Base-by-base conservation (phyloP, 225 moss, liverwort and hornwort genomes). In the Bryoerythrophyllum caledonicum region DNA sequence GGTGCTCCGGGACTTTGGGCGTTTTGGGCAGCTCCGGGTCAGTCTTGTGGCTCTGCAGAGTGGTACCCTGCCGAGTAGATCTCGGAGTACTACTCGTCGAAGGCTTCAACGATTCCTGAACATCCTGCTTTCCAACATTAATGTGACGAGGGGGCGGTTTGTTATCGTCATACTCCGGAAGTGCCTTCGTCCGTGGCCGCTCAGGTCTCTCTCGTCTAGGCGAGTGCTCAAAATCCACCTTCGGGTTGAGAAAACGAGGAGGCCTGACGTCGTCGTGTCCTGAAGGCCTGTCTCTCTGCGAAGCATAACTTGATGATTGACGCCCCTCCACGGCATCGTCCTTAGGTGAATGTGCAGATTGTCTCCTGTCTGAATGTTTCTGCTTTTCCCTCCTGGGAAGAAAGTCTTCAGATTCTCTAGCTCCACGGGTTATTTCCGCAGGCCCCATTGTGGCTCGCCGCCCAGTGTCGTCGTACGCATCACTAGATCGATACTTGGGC, bases 381-480 rank as follows among this genome's bases (percentile, higher is more conserved):
- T 77, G 74, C 28, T 35, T 71, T 53, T 75, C 75, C 63, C 68
- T 78, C 71, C n/a, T 65, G 1, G 27, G 0, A 65, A 10, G 38
- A 10, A 53, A 0, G 9, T 81, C 72, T 28, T 78, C 74, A 35
- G 62, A n/a, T n/a, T 84, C 82, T 54, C 67, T 73, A 56, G 43
- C 76, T 14, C 7, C 24, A 67, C 74, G 79, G 51, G 8, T 10
- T 10, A 84, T 52, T 27, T 80, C 84, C 72, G 77, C 77, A 2
- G 77, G 63, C 38, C 79, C 84, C 23, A 84, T 21, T 27, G 79
- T 84, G 7, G 30, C 67, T 73, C 76, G 76, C 68, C 84, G 84
- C 60, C 17, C 52, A 16, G 57, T 57, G 26, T 68, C 74, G 40
- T 83, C 83, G 34, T 67, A 26, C 21, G 68, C 38, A 66, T 73